A percentile compares a stretch with the other conserved stretches of the same genome.
Conservation (phyloP, 345 rosid species). For the Syzygium aqueum region DNA sequence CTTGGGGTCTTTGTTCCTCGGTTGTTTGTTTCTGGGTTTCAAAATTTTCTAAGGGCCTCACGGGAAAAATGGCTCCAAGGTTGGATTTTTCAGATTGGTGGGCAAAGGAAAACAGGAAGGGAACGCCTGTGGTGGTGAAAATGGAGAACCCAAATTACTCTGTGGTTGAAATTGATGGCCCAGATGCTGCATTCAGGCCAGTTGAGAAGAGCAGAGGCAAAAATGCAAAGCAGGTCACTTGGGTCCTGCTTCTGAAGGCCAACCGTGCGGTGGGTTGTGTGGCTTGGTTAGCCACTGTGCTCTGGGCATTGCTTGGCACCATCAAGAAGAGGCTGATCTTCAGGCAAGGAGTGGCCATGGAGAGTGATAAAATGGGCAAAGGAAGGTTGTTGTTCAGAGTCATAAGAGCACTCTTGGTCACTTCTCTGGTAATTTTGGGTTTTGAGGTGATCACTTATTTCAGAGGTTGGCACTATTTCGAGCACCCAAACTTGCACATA, state of each 20-base stretch:
- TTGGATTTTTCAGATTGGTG: conserved; percentile 65
- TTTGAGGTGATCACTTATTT: conserved; percentile 5
- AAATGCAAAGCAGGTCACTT: conserved; percentile 81
- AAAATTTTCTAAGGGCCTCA: not conserved
- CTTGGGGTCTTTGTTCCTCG: not conserved
- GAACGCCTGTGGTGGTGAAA: conserved; percentile 78
- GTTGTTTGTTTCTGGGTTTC: not conserved
- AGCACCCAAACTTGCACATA: not conserved
- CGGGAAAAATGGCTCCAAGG: conserved; percentile 51
- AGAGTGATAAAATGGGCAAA: not conserved
- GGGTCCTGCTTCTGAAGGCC: conserved; percentile 93
- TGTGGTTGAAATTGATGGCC: conserved; percentile 74
- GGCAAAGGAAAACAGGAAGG: conserved; percentile 44
- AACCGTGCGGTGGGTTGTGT: conserved; percentile 80
- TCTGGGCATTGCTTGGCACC: conserved; percentile 78
- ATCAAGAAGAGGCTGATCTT: conserved; percentile 61
- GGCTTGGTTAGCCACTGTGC: conserved; percentile 60
- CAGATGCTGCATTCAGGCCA: conserved; percentile 78
- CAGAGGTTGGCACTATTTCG: conserved; percentile 2
- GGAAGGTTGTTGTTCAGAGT: not conserved
- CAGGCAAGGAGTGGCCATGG: conserved; percentile 41
- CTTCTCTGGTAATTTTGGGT: not conserved
- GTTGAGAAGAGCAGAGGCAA: conserved; percentile 80
- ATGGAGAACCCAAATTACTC: conserved; percentile 88
- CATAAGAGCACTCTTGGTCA: not conserved